A percentile compares a stretch with the other conserved stretches of the same genome.
Evolutionary conservation across 2,329 filamentous ascomycete genomes (phyloP).

Genomic region (Talaromyces sp.): DNA sequence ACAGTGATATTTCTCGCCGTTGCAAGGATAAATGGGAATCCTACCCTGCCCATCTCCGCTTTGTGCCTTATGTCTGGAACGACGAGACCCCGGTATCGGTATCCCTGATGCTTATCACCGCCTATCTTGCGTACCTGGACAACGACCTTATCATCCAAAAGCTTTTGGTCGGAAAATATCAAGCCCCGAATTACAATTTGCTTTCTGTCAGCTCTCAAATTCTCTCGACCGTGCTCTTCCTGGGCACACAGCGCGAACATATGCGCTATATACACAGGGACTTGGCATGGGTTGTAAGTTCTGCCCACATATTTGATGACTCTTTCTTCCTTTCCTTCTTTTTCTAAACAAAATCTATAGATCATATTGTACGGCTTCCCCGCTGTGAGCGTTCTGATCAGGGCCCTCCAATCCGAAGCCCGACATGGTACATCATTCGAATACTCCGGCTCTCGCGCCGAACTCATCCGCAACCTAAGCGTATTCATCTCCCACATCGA

Average conservation of each 20-base stretch:
- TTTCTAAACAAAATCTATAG: neutral
- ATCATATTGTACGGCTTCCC: conserved; percentile 3
- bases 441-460: neutral
- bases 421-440: neutral
- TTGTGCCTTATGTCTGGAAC: neutral
- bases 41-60: neutral
- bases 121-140: neutral
- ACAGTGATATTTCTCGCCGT: conserved; percentile 6
- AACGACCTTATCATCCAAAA: conserved; percentile 5
- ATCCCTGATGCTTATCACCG: neutral
- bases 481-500: conserved; percentile 5
- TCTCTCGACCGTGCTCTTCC: conserved; percentile 2
- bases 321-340: too few species aligned
- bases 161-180: neutral
- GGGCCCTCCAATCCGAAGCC: neutral
- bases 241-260: neutral
- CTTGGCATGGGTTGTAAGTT: neutral
- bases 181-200: neutral
- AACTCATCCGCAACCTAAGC: conserved; percentile 2
- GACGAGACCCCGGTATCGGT: neutral
- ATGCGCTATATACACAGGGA: neutral
- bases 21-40: conserved; percentile 3
- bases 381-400: neutral
- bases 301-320: neutral
- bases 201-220: conserved; percentile 2